A percentile compares a stretch with the other conserved stretches of the same genome.
Evolutionary conservation across 2,329 filamentous ascomycete genomes (phyloP).

Genomic region (Tolypocladium ovalisporum): DNA sequence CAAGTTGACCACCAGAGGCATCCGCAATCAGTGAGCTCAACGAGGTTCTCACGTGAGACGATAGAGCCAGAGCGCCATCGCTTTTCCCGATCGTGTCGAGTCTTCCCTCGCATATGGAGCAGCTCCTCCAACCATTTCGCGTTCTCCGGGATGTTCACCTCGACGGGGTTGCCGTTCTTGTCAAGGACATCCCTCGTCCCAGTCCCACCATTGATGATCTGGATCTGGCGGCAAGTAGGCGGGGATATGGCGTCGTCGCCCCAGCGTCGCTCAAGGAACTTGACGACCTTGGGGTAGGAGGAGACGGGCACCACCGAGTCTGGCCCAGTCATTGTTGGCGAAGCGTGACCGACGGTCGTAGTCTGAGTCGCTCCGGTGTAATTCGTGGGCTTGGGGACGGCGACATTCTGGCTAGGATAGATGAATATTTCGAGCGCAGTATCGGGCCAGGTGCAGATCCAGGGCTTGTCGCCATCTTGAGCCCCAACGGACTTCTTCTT

Average conservation of each 20-base stretch:
- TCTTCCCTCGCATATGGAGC: constrained; percentile 1
- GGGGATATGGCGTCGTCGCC: constrained; percentile 16
- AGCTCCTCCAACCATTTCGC: neutral
- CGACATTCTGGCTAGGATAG: constrained; percentile 41
- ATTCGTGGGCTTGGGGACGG: constrained; percentile 12
- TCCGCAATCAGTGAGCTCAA: constrained; percentile 39
- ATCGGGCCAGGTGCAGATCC: constrained; percentile 48
- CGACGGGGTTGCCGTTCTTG: constrained; percentile 25
- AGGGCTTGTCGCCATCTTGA: constrained; percentile 38
- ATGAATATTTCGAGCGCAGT: constrained; percentile 47
- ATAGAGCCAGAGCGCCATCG: neutral
- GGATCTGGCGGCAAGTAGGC: constrained; percentile 37
- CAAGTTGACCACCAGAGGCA: constrained; percentile 42
- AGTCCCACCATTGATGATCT: constrained; percentile 27
- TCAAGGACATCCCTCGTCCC: constrained; percentile 24
- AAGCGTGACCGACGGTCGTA: constrained; percentile 6
- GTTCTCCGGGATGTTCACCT: constrained; percentile 33
- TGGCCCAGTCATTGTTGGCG: constrained; percentile 1
- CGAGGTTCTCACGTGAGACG: constrained; percentile 10
- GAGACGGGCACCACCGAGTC: constrained; percentile 11
- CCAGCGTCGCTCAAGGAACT: constrained; percentile 43
- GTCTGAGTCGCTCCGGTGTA: constrained; percentile 1
- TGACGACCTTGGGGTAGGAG: constrained; percentile 40
- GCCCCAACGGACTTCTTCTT: constrained; percentile 15
- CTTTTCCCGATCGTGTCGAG: constrained; percentile 1